Conservation (phyloP, 768 basidiomycete species). For the Auriscalpium vulgare region DNA sequence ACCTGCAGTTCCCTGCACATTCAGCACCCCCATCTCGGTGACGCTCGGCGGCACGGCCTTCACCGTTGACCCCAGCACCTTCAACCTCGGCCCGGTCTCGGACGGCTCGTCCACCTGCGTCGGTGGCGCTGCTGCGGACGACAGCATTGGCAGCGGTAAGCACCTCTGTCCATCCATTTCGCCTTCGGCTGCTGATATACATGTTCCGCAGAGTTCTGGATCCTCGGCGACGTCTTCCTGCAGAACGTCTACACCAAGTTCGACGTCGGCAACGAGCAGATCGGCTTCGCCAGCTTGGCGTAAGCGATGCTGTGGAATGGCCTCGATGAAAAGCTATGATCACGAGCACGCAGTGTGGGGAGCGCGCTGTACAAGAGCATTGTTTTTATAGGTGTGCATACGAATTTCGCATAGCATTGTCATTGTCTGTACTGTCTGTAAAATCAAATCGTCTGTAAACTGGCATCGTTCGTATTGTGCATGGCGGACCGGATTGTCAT, state of each 20-base stretch:
- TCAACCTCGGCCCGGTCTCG: conserved; percentile 24
- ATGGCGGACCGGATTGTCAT: conserved; percentile 14
- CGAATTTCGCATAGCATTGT: too few species aligned
- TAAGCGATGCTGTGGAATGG: neutral
- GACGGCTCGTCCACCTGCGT: conserved; percentile 8
- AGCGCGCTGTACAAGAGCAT: too few species aligned
- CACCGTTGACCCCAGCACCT: conserved; percentile 14
- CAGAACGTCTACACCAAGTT: conserved; percentile 1
- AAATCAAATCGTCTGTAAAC: too few species aligned
- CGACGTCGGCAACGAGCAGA: conserved; percentile 5
- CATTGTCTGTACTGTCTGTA: too few species aligned
- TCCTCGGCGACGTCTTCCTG: conserved; percentile 2
- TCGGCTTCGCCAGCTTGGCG: conserved; percentile 6
- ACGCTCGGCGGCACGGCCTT: conserved; percentile 22
- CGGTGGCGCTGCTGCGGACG: conserved; percentile 7
- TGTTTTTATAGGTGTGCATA: too few species aligned
- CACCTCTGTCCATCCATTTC: neutral
- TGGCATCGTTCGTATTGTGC: neutral
- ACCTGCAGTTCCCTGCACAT: conserved; percentile 18
- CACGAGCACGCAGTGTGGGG: too few species aligned
- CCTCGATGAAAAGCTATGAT: too few species aligned
- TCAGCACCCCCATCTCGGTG: conserved; percentile 17
- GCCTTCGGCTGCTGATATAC: neutral
- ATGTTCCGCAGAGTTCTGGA: neutral
- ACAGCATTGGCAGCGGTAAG: neutral